phyloP scores from a whole-genome alignment of 176 grass and related monocot species.

The Poa pratensis region DNA sequence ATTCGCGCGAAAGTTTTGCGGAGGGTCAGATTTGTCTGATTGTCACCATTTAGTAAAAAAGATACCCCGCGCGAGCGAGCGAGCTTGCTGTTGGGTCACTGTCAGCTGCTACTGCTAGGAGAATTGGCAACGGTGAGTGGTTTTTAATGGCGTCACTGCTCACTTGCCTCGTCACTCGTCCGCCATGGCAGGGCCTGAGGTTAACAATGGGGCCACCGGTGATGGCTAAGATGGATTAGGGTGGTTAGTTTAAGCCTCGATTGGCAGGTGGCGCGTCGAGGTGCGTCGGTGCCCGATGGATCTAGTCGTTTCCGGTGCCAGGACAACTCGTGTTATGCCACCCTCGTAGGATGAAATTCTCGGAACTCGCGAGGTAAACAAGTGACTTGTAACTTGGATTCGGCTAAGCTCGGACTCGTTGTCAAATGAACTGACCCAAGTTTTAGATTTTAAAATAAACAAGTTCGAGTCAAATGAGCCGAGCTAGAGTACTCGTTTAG shows the following conservation, averaged over 20 bases:
- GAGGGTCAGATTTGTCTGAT: no score
- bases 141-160: not conserved
- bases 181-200: not conserved
- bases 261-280: not conserved
- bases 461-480: no score
- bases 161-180: not conserved
- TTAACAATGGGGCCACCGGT: not conserved
- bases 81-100: not conserved
- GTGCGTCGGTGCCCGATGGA: not conserved
- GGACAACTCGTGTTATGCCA: no score
- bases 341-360: no score
- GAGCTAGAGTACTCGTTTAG: no score
- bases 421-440: no score
- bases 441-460: no score
- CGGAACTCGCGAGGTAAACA: no score
- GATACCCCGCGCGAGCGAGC: conserved; percentile 17
- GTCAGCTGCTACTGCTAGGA: not conserved
- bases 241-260: not conserved
- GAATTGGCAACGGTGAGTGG: not conserved
- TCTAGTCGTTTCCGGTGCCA: not conserved
- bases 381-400: no score
- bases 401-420: no score
- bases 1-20: no score
- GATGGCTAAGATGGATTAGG: not conserved
- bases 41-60: no score